Evolutionary conservation across 1,284 basidiomycete species (phyloP), one percentile per base, ranked within the genome.

Genomic region (Leccinum solheimii): DNA sequence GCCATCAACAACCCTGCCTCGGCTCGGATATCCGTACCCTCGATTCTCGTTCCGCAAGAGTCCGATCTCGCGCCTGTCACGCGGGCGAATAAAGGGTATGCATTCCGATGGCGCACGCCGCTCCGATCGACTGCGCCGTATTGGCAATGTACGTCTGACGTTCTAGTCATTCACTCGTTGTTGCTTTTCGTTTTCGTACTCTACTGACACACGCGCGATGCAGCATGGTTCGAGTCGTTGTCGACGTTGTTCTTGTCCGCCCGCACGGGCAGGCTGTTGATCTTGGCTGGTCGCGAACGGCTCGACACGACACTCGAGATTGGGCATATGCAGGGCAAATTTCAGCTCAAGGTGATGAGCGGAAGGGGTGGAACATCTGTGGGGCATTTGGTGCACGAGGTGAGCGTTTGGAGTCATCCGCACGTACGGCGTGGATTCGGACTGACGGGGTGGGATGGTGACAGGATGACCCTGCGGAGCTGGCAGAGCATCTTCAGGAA

Each of bases 301-400:
- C 84, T 99, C 2, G 97, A 99, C 73, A 91, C 87, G 67, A 89
- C 94, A 66, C 82, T 99, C 48, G 98, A 97, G 91, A 96, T 99
- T 55, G 97, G 95, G 0, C 97, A 99, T 76, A 98, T 99, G 97
- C 90, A 92, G 77, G 96, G 96, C 61, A 98, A 98, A 75, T 98
- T 98, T 78, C 97, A 98, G 77, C 83, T 98, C 69, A 88, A 86
- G 23, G 94, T 98, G 27, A 85, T 97, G 64, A 84, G 86, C 3
- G 87, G 78, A 1, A 57, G 62, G 26, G 61, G 87, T 21, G 64
- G 68, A 11, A 9, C 60, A 3, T 21, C 45, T 14, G 94, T 94
- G 0, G 97, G 97, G 0, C 97, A 99, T 72, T 92, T 97, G 78
- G 75, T 99, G 50, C 97, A 98, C 59, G 96, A 98, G 83, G 95